Percentiles rank a stretch among this genome's conserved stretches.
Evolutionary conservation across 306 rosid species (phyloP).

Genomic region (Begonia peltatifolia): DNA sequence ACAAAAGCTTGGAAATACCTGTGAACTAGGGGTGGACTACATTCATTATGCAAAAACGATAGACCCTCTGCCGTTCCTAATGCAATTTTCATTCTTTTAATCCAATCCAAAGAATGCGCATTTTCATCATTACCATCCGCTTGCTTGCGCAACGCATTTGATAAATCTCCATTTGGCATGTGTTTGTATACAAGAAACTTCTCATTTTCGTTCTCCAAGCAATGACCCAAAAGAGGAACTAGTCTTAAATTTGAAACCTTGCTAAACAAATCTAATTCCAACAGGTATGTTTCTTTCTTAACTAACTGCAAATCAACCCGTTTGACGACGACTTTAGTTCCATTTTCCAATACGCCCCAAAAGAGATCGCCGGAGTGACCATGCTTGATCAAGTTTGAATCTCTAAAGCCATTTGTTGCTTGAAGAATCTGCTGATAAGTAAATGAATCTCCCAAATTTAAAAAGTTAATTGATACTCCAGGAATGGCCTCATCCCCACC

Average conservation of each 20-base stretch:
- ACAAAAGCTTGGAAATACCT: conserved; percentile 34
- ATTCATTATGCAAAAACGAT: conserved; percentile 74
- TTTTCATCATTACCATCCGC: conserved; percentile 34
- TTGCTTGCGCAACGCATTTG: conserved; percentile 49
- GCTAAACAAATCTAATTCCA: conserved; percentile 65
- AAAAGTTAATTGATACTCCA: conserved; percentile 29
- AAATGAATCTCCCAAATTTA: conserved; percentile 54
- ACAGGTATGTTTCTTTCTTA: conserved; percentile 45
- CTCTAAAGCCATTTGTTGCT: conserved; percentile 57
- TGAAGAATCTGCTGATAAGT: conserved; percentile 75
- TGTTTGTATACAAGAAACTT: conserved; percentile 68
- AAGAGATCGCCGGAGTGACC: conserved; percentile 82
- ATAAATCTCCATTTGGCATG: conserved; percentile 78
- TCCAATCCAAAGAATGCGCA: conserved; percentile 82
- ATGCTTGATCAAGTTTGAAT: conserved; percentile 50
- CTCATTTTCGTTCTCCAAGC: conserved; percentile 72
- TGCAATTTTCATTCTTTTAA: conserved; percentile 88
- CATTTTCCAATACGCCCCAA: conserved; percentile 65
- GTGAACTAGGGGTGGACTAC: conserved; percentile 78
- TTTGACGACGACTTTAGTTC: conserved; percentile 50
- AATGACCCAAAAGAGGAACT: conserved; percentile 78
- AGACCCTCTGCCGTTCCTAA: conserved; percentile 88
- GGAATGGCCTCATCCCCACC: conserved; percentile 35
- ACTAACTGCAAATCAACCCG: conserved; percentile 36
- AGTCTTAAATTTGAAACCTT: conserved; percentile 56